These are phyloP conservation scores for Aureobasidium namibiae DNA, from an alignment of 2,329 filamentous ascomycete species.

Conservation along the genomic window DNA sequence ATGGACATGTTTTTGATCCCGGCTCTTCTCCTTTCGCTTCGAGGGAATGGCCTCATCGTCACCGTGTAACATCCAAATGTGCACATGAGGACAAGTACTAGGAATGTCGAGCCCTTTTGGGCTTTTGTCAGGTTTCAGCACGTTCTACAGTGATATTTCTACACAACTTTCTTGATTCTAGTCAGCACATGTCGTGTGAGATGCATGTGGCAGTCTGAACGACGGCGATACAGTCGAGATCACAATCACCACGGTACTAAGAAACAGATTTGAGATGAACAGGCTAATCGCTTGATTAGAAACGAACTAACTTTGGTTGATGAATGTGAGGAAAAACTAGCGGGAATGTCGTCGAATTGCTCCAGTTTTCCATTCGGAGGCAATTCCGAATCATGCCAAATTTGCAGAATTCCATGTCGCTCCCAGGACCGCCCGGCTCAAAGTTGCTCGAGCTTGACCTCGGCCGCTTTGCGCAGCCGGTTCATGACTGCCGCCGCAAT, in stretches of 20 bases:
- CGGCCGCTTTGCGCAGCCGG: conserved; percentile 41
- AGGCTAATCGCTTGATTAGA: not conserved
- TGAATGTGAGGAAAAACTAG: not conserved
- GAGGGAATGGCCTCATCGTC: not conserved
- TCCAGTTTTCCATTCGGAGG: not conserved
- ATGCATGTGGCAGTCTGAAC: not conserved
- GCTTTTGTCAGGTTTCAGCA: not conserved
- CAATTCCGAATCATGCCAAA: not conserved
- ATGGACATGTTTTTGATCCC: not conserved
- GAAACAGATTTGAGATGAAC: not conserved
- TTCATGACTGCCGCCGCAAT: conserved; percentile 64
- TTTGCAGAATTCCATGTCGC: not conserved
- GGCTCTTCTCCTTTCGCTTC: not conserved
- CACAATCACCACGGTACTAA: not conserved
- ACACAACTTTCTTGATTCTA: not conserved
- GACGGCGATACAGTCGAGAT: not conserved
- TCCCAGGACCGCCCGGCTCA: not conserved
- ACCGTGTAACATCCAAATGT: not conserved
- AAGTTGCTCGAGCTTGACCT: conserved; percentile 22
- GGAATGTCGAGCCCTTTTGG: too few species aligned
- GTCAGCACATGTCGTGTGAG: not conserved
- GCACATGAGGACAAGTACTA: not conserved
- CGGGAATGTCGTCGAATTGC: not conserved
- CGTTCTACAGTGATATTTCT: not conserved
- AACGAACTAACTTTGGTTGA: not conserved